A percentile compares a stretch with the other conserved stretches of the same genome.
Evolutionary conservation across 805 yeast genomes (phyloP).

Genomic region (Geotrichum ghanense): DNA sequence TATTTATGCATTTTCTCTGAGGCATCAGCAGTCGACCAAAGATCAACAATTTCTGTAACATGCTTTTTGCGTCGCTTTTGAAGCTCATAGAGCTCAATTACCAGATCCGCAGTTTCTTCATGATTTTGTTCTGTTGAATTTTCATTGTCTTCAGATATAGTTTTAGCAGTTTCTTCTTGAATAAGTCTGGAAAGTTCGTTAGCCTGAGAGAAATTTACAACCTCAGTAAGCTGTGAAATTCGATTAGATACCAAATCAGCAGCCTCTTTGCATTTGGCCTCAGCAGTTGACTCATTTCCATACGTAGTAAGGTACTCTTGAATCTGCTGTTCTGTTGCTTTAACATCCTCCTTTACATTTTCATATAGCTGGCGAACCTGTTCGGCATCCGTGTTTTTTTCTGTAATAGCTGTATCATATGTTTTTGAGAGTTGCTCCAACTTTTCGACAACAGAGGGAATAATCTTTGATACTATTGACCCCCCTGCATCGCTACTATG

Average conservation of each 20-base stretch:
- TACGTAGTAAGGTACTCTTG: conserved; percentile 20
- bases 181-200: conserved; percentile 46
- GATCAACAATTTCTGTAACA: conserved; percentile 38
- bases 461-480: conserved; percentile 13
- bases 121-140: conserved; percentile 3
- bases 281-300: conserved; percentile 21
- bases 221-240: conserved; percentile 28
- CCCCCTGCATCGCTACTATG: conserved; percentile 1
- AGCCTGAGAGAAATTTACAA: conserved; percentile 58
- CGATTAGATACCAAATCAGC: conserved; percentile 19
- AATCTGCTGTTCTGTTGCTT: conserved; percentile 25
- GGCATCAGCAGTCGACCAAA: conserved; percentile 34
- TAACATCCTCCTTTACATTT: conserved; percentile 32
- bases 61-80: conserved; percentile 32
- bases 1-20: conserved; percentile 62
- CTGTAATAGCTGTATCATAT: conserved; percentile 44
- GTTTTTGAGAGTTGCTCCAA: conserved; percentile 30
- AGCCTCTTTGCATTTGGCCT: conserved; percentile 15
- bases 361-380: conserved; percentile 36
- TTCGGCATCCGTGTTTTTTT: conserved; percentile 41
- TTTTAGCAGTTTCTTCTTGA: conserved; percentile 38
- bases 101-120: conserved; percentile 17
- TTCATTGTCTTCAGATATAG: conserved; percentile 18
- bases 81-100: conserved; percentile 28
- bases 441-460: conserved; percentile 23